Evolutionary conservation across 2,329 filamentous ascomycete genomes (phyloP).

Genomic region (Talaromyces verruculosus): DNA sequence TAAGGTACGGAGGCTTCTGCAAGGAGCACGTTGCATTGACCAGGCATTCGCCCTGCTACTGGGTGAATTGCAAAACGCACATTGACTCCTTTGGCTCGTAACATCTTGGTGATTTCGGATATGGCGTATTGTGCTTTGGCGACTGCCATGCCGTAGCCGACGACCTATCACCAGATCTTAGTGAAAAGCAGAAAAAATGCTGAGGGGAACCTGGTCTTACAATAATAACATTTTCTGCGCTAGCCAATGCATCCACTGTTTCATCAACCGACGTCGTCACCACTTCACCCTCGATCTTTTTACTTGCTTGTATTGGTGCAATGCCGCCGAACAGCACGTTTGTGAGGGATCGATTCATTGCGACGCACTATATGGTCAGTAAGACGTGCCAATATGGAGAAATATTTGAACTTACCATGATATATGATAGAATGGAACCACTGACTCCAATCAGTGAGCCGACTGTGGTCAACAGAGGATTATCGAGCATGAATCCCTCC

Average conservation of each 20-base stretch:
- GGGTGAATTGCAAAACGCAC: constrained; percentile 90
- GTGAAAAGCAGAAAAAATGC: background rate
- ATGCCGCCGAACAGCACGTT: constrained; percentile 89
- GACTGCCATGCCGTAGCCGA: constrained; percentile 92
- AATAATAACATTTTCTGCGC: constrained; percentile 82
- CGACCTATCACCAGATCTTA: constrained; percentile 46
- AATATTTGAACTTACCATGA: constrained; percentile 50
- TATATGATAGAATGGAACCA: constrained; percentile 84
- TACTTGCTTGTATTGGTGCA: constrained; percentile 61
- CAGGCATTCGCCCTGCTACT: constrained; percentile 87
- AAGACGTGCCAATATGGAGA: background rate
- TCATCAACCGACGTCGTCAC: constrained; percentile 79
- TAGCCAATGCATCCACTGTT: constrained; percentile 70
- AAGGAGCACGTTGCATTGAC: constrained; percentile 86
- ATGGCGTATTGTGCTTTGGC: constrained; percentile 92
- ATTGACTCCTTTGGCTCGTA: constrained; percentile 73
- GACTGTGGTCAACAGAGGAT: constrained; percentile 78
- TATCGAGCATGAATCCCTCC: constrained; percentile 89
- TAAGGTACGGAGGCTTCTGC: constrained; percentile 87
- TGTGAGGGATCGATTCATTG: constrained; percentile 87
- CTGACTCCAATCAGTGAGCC: constrained; percentile 85
- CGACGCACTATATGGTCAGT: constrained; percentile 60
- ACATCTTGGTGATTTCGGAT: constrained; percentile 71
- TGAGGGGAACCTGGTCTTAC: constrained; percentile 36
- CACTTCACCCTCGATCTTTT: constrained; percentile 76